phyloP scores from a whole-genome alignment of 805 yeast species.

The Metschnikowia baotianmanensis region DNA sequence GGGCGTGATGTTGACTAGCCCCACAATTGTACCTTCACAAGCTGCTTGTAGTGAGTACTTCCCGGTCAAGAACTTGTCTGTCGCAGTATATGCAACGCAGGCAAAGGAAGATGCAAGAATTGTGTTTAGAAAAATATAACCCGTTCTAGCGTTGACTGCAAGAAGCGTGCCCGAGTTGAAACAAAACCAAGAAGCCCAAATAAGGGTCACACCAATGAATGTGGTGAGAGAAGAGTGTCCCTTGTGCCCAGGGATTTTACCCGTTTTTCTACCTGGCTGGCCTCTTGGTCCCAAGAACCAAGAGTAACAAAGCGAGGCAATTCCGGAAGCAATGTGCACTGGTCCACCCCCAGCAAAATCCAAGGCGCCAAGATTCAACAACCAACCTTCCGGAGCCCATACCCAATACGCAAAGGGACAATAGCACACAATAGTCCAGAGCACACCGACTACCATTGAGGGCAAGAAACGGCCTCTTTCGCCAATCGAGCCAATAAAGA shows the following conservation, averaged over 20 bases:
- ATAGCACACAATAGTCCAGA: conserved; percentile 45
- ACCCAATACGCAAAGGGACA: conserved; percentile 47
- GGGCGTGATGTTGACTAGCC: conserved; percentile 47
- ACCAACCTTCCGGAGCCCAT: conserved; percentile 48
- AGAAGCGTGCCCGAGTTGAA: conserved; percentile 47
- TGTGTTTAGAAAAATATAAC: conserved; percentile 48
- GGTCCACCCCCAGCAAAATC: conserved; percentile 54
- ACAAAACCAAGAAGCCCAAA: conserved; percentile 51
- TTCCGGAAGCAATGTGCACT: conserved; percentile 46
- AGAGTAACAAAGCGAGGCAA: conserved; percentile 43
- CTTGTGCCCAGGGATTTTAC: conserved; percentile 22
- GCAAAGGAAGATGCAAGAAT: conserved; percentile 52
- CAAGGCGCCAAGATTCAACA: conserved; percentile 40
- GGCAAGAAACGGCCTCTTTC: conserved; percentile 45
- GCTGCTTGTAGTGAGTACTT: conserved; percentile 43
- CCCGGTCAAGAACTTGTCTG: conserved; percentile 41
- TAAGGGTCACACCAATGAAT: conserved; percentile 44
- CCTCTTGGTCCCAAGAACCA: conserved; percentile 43
- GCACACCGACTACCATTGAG: conserved; percentile 36
- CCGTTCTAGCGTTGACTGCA: conserved; percentile 40
- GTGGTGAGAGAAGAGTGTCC: conserved; percentile 39
- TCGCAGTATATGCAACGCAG: conserved; percentile 40
- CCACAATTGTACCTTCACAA: conserved; percentile 46
- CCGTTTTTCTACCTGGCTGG: conserved; percentile 23
- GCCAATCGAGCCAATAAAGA: conserved; percentile 43